Evolutionary conservation across 106 monocot species (phyloP).

Genomic region (Dioscorea alata): DNA sequence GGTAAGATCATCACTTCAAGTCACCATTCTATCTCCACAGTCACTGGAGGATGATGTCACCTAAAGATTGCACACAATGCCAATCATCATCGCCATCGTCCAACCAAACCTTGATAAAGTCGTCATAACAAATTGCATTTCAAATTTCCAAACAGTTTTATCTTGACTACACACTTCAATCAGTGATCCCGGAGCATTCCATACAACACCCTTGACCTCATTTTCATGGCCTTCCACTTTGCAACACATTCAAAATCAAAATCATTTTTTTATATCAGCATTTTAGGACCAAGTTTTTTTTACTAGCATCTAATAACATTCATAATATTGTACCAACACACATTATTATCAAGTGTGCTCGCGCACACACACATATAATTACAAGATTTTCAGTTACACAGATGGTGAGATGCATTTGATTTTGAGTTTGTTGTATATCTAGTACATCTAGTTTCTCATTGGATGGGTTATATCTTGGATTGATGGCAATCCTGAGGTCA

Average conservation of each 20-base stretch:
- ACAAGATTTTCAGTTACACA: no score
- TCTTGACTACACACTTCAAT: constrained; percentile 90
- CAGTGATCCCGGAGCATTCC: constrained; percentile 78
- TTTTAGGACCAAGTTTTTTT: no score
- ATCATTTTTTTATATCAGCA: no score
- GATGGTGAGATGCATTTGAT: constrained; percentile 14
- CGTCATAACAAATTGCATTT: constrained; percentile 89
- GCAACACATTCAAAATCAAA: constrained; percentile 73
- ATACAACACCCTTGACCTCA: constrained; percentile 92
- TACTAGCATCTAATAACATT: no score
- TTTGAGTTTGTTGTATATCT: constrained; percentile 15
- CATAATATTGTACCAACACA: no score
- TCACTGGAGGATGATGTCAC: constrained; percentile 62
- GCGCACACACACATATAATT: no score
- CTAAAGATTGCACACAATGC: constrained; percentile 82
- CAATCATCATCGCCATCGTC: constrained; percentile 87
- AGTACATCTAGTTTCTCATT: constrained; percentile 17
- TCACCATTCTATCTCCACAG: constrained; percentile 77
- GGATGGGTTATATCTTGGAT: constrained; percentile 20
- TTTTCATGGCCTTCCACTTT: constrained; percentile 95
- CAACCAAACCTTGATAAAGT: constrained; percentile 92
- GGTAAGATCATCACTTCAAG: constrained; percentile 93
- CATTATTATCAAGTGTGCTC: no score
- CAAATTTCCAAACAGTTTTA: constrained; percentile 98
- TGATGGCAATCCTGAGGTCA: constrained; percentile 70